phyloP scores from a whole-genome alignment of 2,329 filamentous ascomycete species.

The Emericellopsis atlantica region DNA sequence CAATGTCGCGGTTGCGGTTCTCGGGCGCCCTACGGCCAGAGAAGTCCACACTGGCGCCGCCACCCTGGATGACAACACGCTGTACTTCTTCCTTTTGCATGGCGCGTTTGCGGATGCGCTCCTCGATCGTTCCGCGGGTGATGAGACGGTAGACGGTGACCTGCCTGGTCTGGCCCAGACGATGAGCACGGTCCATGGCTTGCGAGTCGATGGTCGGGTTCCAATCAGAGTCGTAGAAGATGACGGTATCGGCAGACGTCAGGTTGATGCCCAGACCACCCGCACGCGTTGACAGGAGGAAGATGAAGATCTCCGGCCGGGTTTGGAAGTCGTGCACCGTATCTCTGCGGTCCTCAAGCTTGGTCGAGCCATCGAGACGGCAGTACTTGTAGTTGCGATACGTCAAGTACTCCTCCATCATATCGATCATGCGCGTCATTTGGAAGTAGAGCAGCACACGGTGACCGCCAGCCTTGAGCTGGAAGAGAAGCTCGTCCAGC shows the following conservation, averaged over 20 bases:
- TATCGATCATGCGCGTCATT: constrained; percentile 99
- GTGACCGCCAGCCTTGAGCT: constrained; percentile 85
- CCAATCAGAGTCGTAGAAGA: constrained; percentile 99
- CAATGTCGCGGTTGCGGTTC: constrained; percentile 95
- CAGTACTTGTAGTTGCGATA: constrained; percentile 99
- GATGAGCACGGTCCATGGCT: constrained; percentile 97
- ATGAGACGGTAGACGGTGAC: constrained; percentile 97
- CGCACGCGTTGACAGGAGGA: constrained; percentile 87
- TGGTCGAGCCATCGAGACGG: constrained; percentile 90
- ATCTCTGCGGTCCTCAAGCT: constrained; percentile 90
- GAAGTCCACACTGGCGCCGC: constrained; percentile 87
- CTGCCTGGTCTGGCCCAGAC: constrained; percentile 88
- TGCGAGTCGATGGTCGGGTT: constrained; percentile 98
- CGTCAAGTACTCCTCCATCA: constrained; percentile 98
- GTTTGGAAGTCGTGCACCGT: constrained; percentile 96
- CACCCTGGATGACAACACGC: constrained; percentile 88
- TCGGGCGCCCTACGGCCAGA: constrained; percentile 79
- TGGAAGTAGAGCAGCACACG: constrained; percentile 98
- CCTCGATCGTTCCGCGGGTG: constrained; percentile 91
- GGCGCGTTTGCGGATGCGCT: constrained; percentile 92
- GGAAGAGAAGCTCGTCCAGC: constrained; percentile 73
- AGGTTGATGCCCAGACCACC: constrained; percentile 97
- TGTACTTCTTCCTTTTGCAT: constrained; percentile 98
- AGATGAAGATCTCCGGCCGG: constrained; percentile 89
- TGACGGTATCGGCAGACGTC: constrained; percentile 92